These are phyloP conservation scores for Symbiodinium pilosum DNA, from an alignment of 73 alveolate genomes.

Conservation along the genomic window DNA sequence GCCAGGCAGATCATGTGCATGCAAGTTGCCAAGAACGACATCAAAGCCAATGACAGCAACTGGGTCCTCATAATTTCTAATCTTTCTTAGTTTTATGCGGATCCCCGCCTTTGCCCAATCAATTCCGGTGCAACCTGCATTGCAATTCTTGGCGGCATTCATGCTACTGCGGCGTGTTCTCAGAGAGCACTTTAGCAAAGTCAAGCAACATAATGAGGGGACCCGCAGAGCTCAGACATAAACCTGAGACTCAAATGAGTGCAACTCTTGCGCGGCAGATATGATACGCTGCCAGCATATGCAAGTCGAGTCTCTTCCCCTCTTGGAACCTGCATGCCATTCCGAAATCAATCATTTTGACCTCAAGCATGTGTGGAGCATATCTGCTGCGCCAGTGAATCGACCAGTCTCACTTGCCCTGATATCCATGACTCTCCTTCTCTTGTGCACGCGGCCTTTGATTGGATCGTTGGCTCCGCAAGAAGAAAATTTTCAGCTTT, in stretches of 20 bases:
- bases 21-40: too few species aligned
- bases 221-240: slow-evolving; percentile 46
- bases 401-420: too few species aligned
- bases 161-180: too few species aligned
- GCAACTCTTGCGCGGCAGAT: not conserved
- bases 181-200: not conserved
- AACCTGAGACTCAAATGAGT: not conserved
- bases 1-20: too few species aligned
- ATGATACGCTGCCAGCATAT: not conserved
- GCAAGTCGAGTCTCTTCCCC: slow-evolving; percentile 5
- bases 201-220: slow-evolving; percentile 26
- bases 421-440: too few species aligned
- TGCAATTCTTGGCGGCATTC: not conserved
- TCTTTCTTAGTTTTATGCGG: too few species aligned
- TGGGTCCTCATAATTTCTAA: too few species aligned
- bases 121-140: slow-evolving; percentile 89
- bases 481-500: not conserved
- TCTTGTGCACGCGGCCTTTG: not conserved
- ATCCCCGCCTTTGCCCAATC: slow-evolving; percentile 17
- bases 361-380: not conserved
- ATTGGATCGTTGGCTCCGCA: not conserved
- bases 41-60: too few species aligned
- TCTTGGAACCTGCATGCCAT: not conserved
- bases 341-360: slow-evolving; percentile 95
- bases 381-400: too few species aligned